Base-by-base conservation (phyloP, 306 rosid genomes). In the Clitoria ternatea region DNA sequence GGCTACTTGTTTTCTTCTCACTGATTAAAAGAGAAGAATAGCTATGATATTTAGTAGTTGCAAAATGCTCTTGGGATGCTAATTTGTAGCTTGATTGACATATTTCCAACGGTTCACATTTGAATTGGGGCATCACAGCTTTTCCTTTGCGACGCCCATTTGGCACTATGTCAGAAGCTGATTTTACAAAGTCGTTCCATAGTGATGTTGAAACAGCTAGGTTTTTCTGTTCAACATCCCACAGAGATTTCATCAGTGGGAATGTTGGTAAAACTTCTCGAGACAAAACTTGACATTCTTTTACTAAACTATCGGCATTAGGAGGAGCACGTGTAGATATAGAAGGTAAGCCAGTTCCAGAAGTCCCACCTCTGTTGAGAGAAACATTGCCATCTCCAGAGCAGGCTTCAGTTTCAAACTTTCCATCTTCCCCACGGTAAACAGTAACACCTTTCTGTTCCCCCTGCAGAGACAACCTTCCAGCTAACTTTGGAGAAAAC, bases 21-120 rank as follows among this genome's bases (percentile, higher is more conserved):
- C 33, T 79, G 57, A 81, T 85, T 70, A 68, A 37, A 57, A 77
- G 78, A 23, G 86, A 61, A 69, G 95, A 81, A 69, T 71, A 74
- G 19, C 60, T 17, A 40, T 75, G 76, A 64, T 47, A 70, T 63
- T 73, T 69, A 48, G 80, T 66, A 56, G 69, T 61, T 47, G 54
- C 59, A 50, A 56, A 81, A 50, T 43, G 78, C 39, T 73, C 84
- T 80, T 53, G 70, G 30, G 89, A 74, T 74, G 78, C 73, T 39
- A 76, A 13, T 63, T 72, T 70, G 72, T 81, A 73, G 80, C 71
- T 80, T 17, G 85, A 78, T 61, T 49, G 79, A 69, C 78, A 60
- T 19, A 69, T 63, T 78, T 80, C 82, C 50, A 1, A 72, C 4
- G 80, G 84, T 26, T 56, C 71, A 69, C 20, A 26, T 24, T 26